Evolutionary conservation across 495 filamentous ascomycete genomes (phyloP).

Genomic region (Physcia stellaris): DNA sequence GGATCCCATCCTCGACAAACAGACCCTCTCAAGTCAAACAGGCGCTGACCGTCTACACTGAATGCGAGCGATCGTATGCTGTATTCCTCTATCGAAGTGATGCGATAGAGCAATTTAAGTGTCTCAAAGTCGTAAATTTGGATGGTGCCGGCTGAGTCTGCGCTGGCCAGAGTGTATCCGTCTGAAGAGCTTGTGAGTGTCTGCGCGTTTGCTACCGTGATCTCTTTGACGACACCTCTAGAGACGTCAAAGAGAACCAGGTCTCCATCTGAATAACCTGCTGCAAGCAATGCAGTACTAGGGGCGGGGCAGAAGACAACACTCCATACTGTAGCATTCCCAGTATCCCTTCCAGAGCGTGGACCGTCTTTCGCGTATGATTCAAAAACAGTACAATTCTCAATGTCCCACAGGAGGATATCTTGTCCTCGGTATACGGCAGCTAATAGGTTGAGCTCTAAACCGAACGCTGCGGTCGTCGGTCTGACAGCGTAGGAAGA

Average conservation of each 20-base stretch:
- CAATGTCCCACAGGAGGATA: conserved; percentile 18
- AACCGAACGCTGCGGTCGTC: conserved; percentile 9
- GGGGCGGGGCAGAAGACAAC: conserved; percentile 23
- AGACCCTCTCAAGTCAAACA: conserved; percentile 22
- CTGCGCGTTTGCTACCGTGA: conserved; percentile 9
- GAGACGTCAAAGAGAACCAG: conserved; percentile 18
- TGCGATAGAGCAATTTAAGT: conserved; percentile 19
- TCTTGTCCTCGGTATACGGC: conserved; percentile 17
- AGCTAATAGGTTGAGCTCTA: conserved; percentile 14
- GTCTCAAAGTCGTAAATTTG: conserved; percentile 25
- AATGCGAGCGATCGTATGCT: conserved; percentile 20
- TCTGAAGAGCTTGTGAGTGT: conserved; percentile 18
- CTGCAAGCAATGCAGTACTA: conserved; percentile 16
- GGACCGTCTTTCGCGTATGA: conserved; percentile 15
- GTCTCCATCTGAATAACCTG: conserved; percentile 21
- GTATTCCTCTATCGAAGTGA: conserved; percentile 15
- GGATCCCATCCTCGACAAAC: conserved; percentile 24
- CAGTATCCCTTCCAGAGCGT: conserved; percentile 4
- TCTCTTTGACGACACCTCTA: conserved; percentile 4
- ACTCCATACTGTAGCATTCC: conserved; percentile 17
- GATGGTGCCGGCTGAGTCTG: conserved; percentile 16
- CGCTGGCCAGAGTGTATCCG: conserved; percentile 19
- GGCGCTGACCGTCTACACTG: conserved; percentile 13
- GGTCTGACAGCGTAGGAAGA: conserved; percentile 9
- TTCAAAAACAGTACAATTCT: conserved; percentile 10